These are phyloP conservation scores for Trichoderma sp. DNA, from an alignment of 2,329 filamentous ascomycete species.

Conservation along the genomic window DNA sequence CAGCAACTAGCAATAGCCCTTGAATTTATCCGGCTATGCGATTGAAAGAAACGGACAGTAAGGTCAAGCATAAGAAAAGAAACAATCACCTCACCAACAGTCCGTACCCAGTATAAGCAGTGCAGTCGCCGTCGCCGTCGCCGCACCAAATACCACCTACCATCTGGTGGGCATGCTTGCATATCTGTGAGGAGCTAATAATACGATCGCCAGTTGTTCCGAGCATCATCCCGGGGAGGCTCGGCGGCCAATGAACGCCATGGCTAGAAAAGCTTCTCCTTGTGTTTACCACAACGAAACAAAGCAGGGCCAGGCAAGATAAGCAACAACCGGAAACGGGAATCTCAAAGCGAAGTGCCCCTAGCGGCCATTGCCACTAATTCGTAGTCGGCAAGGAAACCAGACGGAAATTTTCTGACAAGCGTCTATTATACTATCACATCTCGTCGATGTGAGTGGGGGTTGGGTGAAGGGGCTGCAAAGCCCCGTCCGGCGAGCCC, in stretches of 20 bases:
- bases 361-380: slow-evolving; percentile 21
- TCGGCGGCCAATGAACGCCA: slow-evolving; percentile 17
- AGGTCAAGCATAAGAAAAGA: neutral
- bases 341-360: slow-evolving; percentile 20
- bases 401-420: slow-evolving; percentile 29
- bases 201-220: slow-evolving; percentile 19
- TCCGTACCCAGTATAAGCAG: neutral
- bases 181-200: slow-evolving; percentile 4
- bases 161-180: slow-evolving; percentile 1
- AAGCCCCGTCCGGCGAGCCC: slow-evolving; percentile 5
- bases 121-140: neutral
- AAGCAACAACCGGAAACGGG: slow-evolving; percentile 26
- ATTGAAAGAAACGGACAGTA: neutral
- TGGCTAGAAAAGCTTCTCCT: slow-evolving; percentile 1
- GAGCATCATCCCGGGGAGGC: slow-evolving; percentile 21
- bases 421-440: slow-evolving; percentile 27
- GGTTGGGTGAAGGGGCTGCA: slow-evolving; percentile 16
- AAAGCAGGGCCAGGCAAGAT: slow-evolving; percentile 14
- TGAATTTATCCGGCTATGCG: neutral
- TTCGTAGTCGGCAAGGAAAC: slow-evolving; percentile 22
- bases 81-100: neutral
- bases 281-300: neutral
- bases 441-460: slow-evolving; percentile 25
- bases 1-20: neutral
- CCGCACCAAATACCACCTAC: neutral